phyloP scores from a whole-genome alignment of 2,329 filamentous ascomycete genomes.

The Clonostachys solani region DNA sequence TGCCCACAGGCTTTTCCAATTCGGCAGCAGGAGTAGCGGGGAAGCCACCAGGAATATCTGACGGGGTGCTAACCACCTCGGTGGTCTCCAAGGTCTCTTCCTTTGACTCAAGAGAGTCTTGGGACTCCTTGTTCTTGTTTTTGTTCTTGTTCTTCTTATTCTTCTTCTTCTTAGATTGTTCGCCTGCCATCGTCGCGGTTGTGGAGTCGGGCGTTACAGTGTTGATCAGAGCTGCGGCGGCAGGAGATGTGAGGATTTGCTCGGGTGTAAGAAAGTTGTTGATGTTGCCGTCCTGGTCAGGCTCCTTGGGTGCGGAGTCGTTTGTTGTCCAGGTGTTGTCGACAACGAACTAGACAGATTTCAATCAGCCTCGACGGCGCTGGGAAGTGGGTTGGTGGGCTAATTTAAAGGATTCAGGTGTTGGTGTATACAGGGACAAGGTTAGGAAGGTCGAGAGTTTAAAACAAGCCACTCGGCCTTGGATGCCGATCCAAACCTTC shows the following conservation, averaged over 20 bases:
- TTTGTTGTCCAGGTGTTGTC: constrained; percentile 89
- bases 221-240: constrained; percentile 53
- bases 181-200: constrained; percentile 61
- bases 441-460: too few relatives aligned
- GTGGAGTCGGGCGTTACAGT: constrained; percentile 67
- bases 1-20: constrained; percentile 46
- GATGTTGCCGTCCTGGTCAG: constrained; percentile 76
- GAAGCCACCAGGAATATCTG: constrained; percentile 38
- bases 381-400: too few relatives aligned
- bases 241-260: constrained; percentile 51
- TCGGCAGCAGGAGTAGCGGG: constrained; percentile 64
- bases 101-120: too few relatives aligned
- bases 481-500: too few relatives aligned
- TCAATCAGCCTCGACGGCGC: too few relatives aligned
- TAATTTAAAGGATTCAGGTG: too few relatives aligned
- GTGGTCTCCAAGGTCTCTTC: too few relatives aligned
- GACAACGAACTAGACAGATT: constrained; percentile 73
- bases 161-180: constrained; percentile 43
- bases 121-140: too few relatives aligned
- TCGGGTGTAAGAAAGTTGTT: constrained; percentile 88
- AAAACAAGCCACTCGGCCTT: too few relatives aligned
- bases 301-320: constrained; percentile 74
- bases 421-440: too few relatives aligned
- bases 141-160: too few relatives aligned
- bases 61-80: constrained; percentile 17